Percentiles rank a stretch among this genome's conserved stretches.
Evolutionary conservation across 1,284 basidiomycete species (phyloP).

Genomic region (Moniliella sp.): DNA sequence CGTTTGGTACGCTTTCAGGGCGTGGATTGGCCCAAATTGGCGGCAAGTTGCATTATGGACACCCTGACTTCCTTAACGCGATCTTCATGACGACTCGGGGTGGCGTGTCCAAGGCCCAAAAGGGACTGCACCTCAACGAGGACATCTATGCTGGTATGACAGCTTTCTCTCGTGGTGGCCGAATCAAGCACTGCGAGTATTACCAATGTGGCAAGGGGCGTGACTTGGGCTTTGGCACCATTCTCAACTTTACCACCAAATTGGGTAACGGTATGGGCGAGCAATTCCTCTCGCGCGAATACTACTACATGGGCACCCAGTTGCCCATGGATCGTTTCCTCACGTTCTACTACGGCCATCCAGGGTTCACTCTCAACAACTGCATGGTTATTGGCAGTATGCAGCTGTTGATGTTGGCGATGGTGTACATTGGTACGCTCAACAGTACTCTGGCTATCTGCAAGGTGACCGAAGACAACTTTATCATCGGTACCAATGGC

Average conservation of each 20-base stretch:
- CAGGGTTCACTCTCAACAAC: slow-evolving; percentile 99
- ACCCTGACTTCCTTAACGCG: slow-evolving; percentile 94
- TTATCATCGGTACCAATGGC: slow-evolving; percentile 28
- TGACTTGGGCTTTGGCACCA: slow-evolving; percentile 95
- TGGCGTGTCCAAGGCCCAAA: slow-evolving; percentile 92
- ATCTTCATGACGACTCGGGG: slow-evolving; percentile 95
- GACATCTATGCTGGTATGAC: slow-evolving; percentile 99
- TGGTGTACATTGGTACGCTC: slow-evolving; percentile 31
- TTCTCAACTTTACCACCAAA: slow-evolving; percentile 97
- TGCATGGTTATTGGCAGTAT: slow-evolving; percentile 43
- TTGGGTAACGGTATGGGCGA: slow-evolving; percentile 98
- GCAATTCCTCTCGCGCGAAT: slow-evolving; percentile 94
- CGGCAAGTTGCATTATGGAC: slow-evolving; percentile 94
- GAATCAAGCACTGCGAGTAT: slow-evolving; percentile 98
- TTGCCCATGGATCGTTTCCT: slow-evolving; percentile 91
- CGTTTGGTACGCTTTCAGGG: slow-evolving; percentile 88
- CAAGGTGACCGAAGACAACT: slow-evolving; percentile 25
- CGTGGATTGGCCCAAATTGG: slow-evolving; percentile 89
- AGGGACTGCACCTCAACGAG: slow-evolving; percentile 94
- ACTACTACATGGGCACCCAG: slow-evolving; percentile 97
- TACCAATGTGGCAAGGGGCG: slow-evolving; percentile 91
- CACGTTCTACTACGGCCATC: slow-evolving; percentile 98
- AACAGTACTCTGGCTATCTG: slow-evolving; percentile 27
- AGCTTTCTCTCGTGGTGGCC: slow-evolving; percentile 80
- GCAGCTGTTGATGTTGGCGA: slow-evolving; percentile 32